Evolutionary conservation across 768 basidiomycete species (phyloP), one percentile per base, ranked within the genome.

Genomic region (Punctularia strigosozonata): DNA sequence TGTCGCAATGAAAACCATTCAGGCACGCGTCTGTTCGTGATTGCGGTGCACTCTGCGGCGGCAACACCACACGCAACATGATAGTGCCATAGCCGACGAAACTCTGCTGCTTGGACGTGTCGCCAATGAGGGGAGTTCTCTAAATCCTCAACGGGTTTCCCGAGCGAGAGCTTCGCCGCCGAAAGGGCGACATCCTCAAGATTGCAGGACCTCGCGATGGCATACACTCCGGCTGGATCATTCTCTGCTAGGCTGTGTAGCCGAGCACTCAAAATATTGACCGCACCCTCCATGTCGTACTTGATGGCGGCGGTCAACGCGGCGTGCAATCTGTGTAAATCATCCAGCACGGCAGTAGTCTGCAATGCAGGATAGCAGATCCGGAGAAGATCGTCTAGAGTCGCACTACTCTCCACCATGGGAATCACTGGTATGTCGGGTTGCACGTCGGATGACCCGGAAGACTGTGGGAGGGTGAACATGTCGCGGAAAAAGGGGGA

Each of bases 401-500:
- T 30, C 10, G 15, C 10, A 30, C 15, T 10, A 30, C 15, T 15
- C 15, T 30, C 28, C 28, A 15, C 15, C 28, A 30, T 30, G 28
- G 10, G 10, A 30, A 30, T 30, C 10, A 30, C 15, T 30, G 28
- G 28, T 15, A 30, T 30, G 28, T 10, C 10, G 28, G n/a, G n/a
- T 15, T 15, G 12, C 12, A 8, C 17, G 20, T 8, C 12, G 28
- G 12, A 26, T 31, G 4, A 30, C 10, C 15, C 4, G 36, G 28
- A 8, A 8, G 26, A 28, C 8, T 40, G 33, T 20, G 46, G 37
- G 13, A 43, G 22, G 12, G 36, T 18, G n/a, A 48, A 41, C 41
- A 46, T 42, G 20, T 45, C 47, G 20, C 38, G 36, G 36, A 50
- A 50, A 23, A 48, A 32, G 5, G 41, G 25, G 8, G 49, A 50